A percentile compares a stretch with the other conserved stretches of the same genome.
These are phyloP conservation scores for Backusella psychrophila DNA, from an alignment of 192 early-diverging fungal genomes.

Conservation along the genomic window DNA sequence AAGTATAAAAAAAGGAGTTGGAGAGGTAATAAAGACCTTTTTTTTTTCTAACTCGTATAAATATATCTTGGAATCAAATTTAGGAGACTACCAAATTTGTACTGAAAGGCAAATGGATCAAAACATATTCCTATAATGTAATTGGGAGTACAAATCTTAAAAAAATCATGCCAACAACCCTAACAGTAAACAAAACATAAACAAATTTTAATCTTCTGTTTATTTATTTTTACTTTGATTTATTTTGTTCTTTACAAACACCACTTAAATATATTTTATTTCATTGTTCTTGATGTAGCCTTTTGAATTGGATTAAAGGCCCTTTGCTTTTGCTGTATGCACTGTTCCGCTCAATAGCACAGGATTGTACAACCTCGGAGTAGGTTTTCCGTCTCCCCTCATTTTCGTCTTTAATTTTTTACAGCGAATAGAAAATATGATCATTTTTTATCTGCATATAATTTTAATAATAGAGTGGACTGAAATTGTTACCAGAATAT, in stretches of 20 bases:
- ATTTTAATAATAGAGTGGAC: background rate
- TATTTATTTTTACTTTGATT: background rate
- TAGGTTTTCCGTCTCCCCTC: background rate
- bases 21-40: background rate
- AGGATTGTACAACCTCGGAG: background rate
- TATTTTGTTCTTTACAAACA: background rate
- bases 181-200: background rate
- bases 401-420: background rate
- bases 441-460: background rate
- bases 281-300: background rate
- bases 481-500: background rate
- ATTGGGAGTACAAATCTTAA: background rate
- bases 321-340: background rate
- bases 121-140: conserved; percentile 6
- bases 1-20: background rate
- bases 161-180: background rate
- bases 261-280: background rate
- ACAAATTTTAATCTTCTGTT: background rate
- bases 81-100: background rate
- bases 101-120: background rate
- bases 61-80: background rate
- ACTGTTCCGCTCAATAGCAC: background rate
- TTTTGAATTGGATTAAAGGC: background rate
- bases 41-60: background rate
- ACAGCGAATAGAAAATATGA: background rate